phyloP scores from a whole-genome alignment of 1,284 basidiomycete species.

The Marasmius oreades region DNA sequence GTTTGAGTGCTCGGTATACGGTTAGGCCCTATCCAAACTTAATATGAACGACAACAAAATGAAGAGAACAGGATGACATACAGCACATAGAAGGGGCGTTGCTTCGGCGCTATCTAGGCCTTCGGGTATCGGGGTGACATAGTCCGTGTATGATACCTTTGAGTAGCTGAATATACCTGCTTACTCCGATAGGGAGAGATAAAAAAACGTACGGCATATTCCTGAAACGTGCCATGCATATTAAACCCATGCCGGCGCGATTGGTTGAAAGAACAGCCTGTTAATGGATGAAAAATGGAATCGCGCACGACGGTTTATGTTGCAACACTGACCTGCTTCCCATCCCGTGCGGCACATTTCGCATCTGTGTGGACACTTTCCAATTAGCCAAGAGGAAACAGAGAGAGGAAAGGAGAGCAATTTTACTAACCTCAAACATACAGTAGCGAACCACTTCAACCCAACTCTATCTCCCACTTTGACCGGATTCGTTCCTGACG shows the following conservation, averaged over 20 bases:
- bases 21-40: constrained; percentile 82
- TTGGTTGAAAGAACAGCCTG: constrained; percentile 61
- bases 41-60: neutral
- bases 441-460: constrained; percentile 82
- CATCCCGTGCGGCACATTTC: constrained; percentile 71
- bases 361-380: constrained; percentile 52
- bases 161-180: too few relatives aligned
- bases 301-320: constrained; percentile 10
- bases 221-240: constrained; percentile 81
- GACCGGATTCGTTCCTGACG: constrained; percentile 58
- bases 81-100: constrained; percentile 84
- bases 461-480: constrained; percentile 81
- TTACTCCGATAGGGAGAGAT: too few relatives aligned
- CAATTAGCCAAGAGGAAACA: too few relatives aligned
- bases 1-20: constrained; percentile 83
- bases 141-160: constrained; percentile 53
- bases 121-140: constrained; percentile 77
- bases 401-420: neutral
- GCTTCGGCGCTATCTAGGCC: constrained; percentile 62
- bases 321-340: constrained; percentile 57
- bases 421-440: constrained; percentile 52
- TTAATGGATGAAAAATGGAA: neutral
- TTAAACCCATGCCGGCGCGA: constrained; percentile 60
- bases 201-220: constrained; percentile 51
- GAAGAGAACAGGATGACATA: constrained; percentile 49